These are phyloP conservation scores for Umbelopsis vinacea DNA, from an alignment of 192 early-diverging fungal species.

Conservation along the genomic window DNA sequence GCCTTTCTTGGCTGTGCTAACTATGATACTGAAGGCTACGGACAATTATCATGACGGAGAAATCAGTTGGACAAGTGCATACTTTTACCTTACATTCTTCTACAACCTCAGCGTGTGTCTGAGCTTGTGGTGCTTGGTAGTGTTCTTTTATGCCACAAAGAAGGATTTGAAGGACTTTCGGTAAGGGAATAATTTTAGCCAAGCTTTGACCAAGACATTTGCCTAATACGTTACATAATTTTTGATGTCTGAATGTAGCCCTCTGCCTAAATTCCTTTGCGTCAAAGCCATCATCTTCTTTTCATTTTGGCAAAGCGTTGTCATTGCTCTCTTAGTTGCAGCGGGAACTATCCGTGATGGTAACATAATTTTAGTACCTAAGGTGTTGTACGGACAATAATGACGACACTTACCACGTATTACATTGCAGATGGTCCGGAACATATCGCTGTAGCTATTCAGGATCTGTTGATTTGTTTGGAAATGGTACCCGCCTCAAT, in stretches of 20 bases:
- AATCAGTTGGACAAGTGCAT: constrained; percentile 68
- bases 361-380: constrained; percentile 29
- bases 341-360: constrained; percentile 75
- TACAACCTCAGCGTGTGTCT: constrained; percentile 91
- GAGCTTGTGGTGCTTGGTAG: constrained; percentile 84
- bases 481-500: constrained; percentile 87
- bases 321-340: constrained; percentile 80
- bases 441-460: constrained; percentile 79
- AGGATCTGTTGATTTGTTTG: constrained; percentile 90
- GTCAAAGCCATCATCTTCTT: constrained; percentile 95
- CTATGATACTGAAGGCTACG: constrained; percentile 78
- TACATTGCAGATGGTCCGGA: constrained; percentile 53
- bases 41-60: constrained; percentile 82
- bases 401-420: not conserved
- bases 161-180: constrained; percentile 72
- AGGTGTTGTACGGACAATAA: not conserved
- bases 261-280: constrained; percentile 92
- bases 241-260: constrained; percentile 51
- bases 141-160: constrained; percentile 86
- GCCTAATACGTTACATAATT: not conserved
- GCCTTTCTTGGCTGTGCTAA: constrained; percentile 76
- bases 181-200: constrained; percentile 34
- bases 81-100: constrained; percentile 79
- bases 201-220: constrained; percentile 14
- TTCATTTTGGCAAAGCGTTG: constrained; percentile 92